These are phyloP conservation scores for Cytidiella melzeri DNA, from an alignment of 768 basidiomycete species.

Conservation along the genomic window DNA sequence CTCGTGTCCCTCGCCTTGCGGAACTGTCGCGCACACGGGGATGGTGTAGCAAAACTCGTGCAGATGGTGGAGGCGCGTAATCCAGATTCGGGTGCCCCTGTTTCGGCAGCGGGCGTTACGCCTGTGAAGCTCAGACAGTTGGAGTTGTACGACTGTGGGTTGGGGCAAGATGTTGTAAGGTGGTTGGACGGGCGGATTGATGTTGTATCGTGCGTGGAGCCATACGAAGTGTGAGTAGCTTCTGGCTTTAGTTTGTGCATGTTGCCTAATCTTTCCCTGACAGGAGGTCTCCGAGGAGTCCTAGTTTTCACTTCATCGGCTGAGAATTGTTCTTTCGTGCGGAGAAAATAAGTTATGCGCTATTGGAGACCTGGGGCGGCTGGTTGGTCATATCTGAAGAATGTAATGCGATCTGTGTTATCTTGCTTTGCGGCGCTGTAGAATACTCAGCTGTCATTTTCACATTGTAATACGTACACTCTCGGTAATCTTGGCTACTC, in stretches of 20 bases:
- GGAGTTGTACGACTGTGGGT: constrained; percentile 61
- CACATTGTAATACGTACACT: no score
- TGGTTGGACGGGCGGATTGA: constrained; percentile 62
- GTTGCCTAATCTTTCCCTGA: no score
- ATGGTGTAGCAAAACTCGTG: constrained; percentile 60
- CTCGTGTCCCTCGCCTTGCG: constrained; percentile 56
- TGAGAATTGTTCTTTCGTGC: no score
- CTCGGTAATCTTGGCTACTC: no score
- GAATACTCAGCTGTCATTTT: no score
- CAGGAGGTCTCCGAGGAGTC: neutral
- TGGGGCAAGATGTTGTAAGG: constrained; percentile 63
- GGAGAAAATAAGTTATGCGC: neutral
- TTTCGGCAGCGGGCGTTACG: constrained; percentile 39
- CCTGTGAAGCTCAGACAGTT: constrained; percentile 50
- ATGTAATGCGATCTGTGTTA: no score
- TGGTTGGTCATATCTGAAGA: no score
- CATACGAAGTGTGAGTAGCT: constrained; percentile 36
- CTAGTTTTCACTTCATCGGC: neutral
- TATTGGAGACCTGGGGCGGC: no score
- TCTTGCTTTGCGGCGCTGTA: no score
- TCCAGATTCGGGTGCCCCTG: constrained; percentile 35
- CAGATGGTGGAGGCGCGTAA: constrained; percentile 69
- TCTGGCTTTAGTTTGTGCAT: neutral
- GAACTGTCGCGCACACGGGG: constrained; percentile 59
- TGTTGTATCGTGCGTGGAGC: constrained; percentile 56